Conservation (phyloP, 1,139 yeast species). For the Trichomonascaceae sp. region DNA sequence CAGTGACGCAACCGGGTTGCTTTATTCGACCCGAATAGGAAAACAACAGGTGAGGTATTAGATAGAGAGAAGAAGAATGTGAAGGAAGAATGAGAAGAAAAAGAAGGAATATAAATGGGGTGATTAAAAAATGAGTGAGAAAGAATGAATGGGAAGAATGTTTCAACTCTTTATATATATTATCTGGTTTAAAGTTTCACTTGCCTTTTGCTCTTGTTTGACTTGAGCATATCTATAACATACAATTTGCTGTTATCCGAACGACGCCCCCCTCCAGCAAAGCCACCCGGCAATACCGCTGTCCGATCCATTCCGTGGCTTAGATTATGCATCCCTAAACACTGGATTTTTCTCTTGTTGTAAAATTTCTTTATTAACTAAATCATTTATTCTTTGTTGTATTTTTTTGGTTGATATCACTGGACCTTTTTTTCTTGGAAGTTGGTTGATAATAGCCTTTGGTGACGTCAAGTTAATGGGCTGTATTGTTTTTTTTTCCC, state of each 20-base stretch:
- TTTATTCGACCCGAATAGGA: not conserved
- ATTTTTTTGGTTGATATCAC: no score
- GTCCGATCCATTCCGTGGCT: not conserved
- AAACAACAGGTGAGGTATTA: not conserved
- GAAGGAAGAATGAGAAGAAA: not conserved
- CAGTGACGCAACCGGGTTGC: not conserved
- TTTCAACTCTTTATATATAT: no score
- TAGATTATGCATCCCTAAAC: not conserved
- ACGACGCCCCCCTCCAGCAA: not conserved
- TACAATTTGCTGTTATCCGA: not conserved
- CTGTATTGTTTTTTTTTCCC: no score
- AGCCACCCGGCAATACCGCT: not conserved
- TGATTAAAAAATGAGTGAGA: not conserved
- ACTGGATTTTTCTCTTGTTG: not conserved
- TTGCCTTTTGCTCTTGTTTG: not conserved
- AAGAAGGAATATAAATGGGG: not conserved
- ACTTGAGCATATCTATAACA: not conserved
- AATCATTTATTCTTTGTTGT: not conserved
- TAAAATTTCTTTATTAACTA: not conserved
- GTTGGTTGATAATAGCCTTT: no score
- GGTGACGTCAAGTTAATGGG: no score
- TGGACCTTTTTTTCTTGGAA: no score
- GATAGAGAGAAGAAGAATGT: not conserved
- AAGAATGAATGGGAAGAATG: no score
- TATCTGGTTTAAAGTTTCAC: no score